These are phyloP conservation scores for Calonectria hawksworthii DNA, from an alignment of 2,329 filamentous ascomycete species.

Conservation along the genomic window DNA sequence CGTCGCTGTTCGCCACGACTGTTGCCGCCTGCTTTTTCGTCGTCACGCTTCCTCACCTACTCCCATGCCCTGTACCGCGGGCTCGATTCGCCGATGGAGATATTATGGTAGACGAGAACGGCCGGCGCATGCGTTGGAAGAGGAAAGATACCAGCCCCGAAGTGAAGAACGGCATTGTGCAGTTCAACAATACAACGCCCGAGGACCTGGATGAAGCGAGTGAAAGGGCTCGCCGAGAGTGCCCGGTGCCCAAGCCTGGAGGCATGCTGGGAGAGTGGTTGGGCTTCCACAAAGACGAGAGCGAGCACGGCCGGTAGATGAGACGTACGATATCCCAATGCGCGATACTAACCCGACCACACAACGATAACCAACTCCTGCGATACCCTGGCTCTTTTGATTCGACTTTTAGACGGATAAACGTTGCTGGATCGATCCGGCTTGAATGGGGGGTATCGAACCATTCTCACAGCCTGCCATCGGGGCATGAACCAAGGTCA, in stretches of 20 bases:
- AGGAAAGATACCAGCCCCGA: constrained; percentile 53
- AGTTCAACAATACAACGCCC: constrained; percentile 58
- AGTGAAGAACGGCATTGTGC: constrained; percentile 62
- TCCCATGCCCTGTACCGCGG: constrained; percentile 90
- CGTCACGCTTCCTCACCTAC: constrained; percentile 88
- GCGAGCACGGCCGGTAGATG: constrained; percentile 43
- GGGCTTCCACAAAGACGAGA: constrained; percentile 70
- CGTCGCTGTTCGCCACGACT: constrained; percentile 94
- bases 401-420: neutral
- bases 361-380: neutral
- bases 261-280: constrained; percentile 83
- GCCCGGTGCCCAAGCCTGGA: constrained; percentile 91
- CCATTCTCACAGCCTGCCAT: neutral
- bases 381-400: neutral
- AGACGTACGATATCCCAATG: constrained; percentile 34
- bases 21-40: constrained; percentile 92
- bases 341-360: constrained; percentile 3
- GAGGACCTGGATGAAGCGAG: constrained; percentile 52
- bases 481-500: neutral
- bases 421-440: neutral
- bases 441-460: neutral
- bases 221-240: constrained; percentile 75
- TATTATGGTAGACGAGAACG: constrained; percentile 60
- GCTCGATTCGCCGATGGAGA: constrained; percentile 80
- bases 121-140: constrained; percentile 60